These are phyloP conservation scores for Fusarium foetens DNA, from an alignment of 2,329 filamentous ascomycete genomes.

Conservation along the genomic window DNA sequence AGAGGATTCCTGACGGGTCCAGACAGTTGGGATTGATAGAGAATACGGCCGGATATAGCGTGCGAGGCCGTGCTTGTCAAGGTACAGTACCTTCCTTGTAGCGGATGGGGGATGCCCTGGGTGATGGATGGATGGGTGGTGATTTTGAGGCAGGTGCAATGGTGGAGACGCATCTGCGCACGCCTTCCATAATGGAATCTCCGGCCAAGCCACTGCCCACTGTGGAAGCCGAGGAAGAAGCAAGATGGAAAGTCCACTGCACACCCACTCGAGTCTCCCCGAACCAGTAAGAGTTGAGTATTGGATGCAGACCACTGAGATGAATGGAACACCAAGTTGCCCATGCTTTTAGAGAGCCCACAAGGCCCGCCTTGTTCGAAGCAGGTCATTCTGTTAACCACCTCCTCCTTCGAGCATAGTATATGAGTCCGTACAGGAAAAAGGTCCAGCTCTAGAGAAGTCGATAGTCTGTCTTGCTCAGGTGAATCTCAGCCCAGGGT, in stretches of 20 bases:
- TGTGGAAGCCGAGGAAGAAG: constrained; percentile 44
- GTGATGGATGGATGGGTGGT: constrained; percentile 22
- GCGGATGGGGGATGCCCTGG: constrained; percentile 23
- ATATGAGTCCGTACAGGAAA: constrained; percentile 12
- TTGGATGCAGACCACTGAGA: constrained; percentile 15
- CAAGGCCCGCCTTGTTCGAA: constrained; percentile 32
- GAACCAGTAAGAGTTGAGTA: constrained; percentile 13
- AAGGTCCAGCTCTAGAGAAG: constrained; percentile 5
- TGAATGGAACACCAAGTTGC: constrained; percentile 30
- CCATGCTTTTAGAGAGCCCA: constrained; percentile 28
- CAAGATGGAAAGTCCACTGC: constrained; percentile 42
- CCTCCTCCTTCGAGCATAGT: constrained; percentile 44
- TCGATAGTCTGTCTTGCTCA: not conserved
- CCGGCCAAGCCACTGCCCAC: constrained; percentile 41
- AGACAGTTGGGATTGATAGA: constrained; percentile 20
- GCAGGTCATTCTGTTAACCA: constrained; percentile 35
- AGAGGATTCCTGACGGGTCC: constrained; percentile 33
- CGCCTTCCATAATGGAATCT: constrained; percentile 38
- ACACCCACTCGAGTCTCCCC: constrained; percentile 34
- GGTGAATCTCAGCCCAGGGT: not conserved
- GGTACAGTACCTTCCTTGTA: constrained; percentile 17
- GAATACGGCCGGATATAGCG: constrained; percentile 36
- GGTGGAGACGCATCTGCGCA: constrained; percentile 32
- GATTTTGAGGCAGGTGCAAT: constrained; percentile 36
- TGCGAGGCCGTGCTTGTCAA: constrained; percentile 20